A percentile compares a stretch with the other conserved stretches of the same genome.
Conservation (phyloP, 2,329 filamentous ascomycete genomes). For the Colletotrichum navitas region DNA sequence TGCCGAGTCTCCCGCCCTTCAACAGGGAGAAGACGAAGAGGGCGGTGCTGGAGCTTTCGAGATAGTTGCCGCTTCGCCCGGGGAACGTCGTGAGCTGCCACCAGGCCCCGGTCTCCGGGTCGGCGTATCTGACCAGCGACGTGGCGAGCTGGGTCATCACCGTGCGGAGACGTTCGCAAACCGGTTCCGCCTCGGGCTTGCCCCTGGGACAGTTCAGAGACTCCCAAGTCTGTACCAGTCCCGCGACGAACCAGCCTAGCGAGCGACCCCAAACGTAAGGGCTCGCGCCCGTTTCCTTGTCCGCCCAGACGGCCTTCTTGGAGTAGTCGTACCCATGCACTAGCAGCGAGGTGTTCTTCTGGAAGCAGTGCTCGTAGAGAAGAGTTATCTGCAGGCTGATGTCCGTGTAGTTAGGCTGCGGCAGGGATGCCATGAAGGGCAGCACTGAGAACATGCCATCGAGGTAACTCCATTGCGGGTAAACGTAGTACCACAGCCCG, state of each 20-base stretch:
- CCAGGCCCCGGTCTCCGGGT: slow-evolving; percentile 37
- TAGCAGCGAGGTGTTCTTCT: slow-evolving; percentile 34
- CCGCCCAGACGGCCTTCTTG: slow-evolving; percentile 40
- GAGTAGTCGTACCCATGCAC: slow-evolving; percentile 43
- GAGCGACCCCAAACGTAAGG: slow-evolving; percentile 42
- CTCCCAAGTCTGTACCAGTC: slow-evolving; percentile 42
- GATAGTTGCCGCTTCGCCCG: slow-evolving; percentile 40
- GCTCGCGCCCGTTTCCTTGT: slow-evolving; percentile 40
- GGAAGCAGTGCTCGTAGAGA: slow-evolving; percentile 38
- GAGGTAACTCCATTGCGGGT: slow-evolving; percentile 65
- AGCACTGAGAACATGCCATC: slow-evolving; percentile 65
- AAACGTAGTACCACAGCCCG: slow-evolving; percentile 56
- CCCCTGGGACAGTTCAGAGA: slow-evolving; percentile 17
- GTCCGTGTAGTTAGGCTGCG: slow-evolving; percentile 41
- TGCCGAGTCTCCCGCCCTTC: slow-evolving; percentile 28
- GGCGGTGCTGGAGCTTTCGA: slow-evolving; percentile 43
- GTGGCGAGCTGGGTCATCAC: slow-evolving; percentile 23
- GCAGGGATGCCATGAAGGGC: slow-evolving; percentile 52
- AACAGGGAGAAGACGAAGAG: slow-evolving; percentile 39
- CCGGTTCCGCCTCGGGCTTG: neutral
- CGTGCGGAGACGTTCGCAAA: slow-evolving; percentile 22
- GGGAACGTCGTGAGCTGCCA: slow-evolving; percentile 41
- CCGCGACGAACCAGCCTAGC: slow-evolving; percentile 41
- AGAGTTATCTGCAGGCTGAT: slow-evolving; percentile 44
- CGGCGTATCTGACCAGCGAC: slow-evolving; percentile 26